Base-by-base conservation (phyloP, 352 stramenopile species). In the Elongisporangium prolatum region DNA sequence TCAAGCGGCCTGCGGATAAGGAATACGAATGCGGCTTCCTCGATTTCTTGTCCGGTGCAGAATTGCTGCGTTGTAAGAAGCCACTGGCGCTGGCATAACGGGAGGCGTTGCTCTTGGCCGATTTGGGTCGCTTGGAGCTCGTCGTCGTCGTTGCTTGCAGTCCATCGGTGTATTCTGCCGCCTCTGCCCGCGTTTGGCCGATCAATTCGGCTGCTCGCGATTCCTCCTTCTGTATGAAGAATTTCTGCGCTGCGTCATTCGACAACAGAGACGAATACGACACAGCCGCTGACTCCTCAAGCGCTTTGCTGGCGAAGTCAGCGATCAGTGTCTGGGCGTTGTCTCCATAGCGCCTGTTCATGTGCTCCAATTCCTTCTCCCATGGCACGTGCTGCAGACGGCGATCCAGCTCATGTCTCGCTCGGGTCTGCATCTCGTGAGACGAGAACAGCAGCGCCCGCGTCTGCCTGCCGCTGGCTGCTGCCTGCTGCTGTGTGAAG, bases 271-370 rank as follows among this genome's bases (percentile, higher is more conserved):
- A 52, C 13, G 48, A 52, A 52, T 6, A 52, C 11, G 28, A 13
- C 28, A 24, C 62, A 6, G 22, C 11, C 9, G 18, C 40, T 57
- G 34, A 44, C 50, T 44, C 13, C 64, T 53, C 9, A 57, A 49
- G 9, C 53, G n/a, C 48, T 13, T 3, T 60, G 38, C 60, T 67
- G 54, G 60, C 64, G 72, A 50, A 74, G 72, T 37, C 64, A 58
- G 61, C 68, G n/a, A 63, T 61, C 48, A 76, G 68, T 17, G 60
- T 60, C 47, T 52, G 50, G 5, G 68, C 57, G 52, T 75, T 71
- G 25, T 40, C 24, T 24, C 75, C 73, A 48, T 86, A 89, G 6
- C 75, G 68, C n/a, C 72, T 76, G n/a, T 54, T 68, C 75, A 89
- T 84, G 55, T 56, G 54, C 16, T 88, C 80, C 14, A 87, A 59